Conservation (phyloP, 345 rosid genomes). For the Xanthoceras sorbifolium region DNA sequence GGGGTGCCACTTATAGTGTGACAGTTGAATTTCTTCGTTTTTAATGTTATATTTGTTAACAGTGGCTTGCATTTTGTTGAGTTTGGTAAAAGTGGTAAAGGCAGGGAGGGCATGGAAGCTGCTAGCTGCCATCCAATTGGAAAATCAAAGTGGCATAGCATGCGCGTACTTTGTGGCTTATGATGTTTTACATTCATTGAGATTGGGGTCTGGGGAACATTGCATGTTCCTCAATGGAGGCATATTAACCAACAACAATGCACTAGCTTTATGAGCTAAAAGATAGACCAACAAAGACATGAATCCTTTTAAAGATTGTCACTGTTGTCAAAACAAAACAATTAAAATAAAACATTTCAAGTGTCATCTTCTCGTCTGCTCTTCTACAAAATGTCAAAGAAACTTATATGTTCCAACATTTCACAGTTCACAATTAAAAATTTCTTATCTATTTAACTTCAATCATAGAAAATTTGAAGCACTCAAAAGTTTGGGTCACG, state of each 20-base stretch:
- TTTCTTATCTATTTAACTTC: no score
- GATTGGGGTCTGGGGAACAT: not conserved
- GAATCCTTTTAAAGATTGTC: not conserved
- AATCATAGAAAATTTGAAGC: no score
- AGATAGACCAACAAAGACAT: not conserved
- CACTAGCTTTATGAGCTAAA: no score
- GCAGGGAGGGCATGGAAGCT: conserved; percentile 2
- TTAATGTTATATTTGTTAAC: not conserved
- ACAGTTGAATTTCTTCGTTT: not conserved
- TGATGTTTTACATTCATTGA: conserved; percentile 13
- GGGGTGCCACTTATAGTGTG: not conserved
- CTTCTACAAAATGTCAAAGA: not conserved
- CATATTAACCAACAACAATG: no score
- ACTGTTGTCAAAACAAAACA: not conserved
- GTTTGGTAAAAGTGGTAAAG: not conserved
- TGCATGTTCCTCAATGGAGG: not conserved
- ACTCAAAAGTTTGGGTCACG: no score
- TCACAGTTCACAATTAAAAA: no score
- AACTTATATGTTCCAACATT: no score
- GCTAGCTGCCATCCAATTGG: conserved; percentile 28
- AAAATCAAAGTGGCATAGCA: conserved; percentile 26
- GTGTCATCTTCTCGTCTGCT: no score
- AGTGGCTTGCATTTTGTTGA: no score
- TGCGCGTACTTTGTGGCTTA: conserved; percentile 9
- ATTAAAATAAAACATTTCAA: not conserved